Evolutionary conservation across 768 basidiomycete genomes (phyloP), one percentile per base, ranked within the genome.

Genomic region (Daedaleopsis nitida): DNA sequence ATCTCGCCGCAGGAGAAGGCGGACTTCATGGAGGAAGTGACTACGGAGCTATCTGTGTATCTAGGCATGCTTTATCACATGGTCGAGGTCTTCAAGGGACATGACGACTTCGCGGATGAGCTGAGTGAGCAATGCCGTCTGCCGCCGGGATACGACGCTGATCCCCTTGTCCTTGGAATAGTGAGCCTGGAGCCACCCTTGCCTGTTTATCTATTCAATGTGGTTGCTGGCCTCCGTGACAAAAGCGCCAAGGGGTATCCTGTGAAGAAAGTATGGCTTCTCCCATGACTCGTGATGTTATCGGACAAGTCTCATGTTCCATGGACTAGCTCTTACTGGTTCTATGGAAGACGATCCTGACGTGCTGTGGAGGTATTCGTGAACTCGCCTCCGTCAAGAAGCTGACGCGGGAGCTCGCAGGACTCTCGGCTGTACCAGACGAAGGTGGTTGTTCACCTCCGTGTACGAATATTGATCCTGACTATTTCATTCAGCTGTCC

Each of bases 171-270:
- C 49, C 44, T 17, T 19, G 59, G n/a, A 37, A 27, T 64, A 98
- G 96, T 99, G 96, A 91, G 90, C 66, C 81, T 96, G 76, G 93
- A 96, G 50, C 96, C 96, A 13, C 96, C 97, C 13, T 77, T 98
- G 21, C 96, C 96, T 1, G 87, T 96, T 8, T 95, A 95, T 70
- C 79, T 98, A 17, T 93, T 97, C 78, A 89, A 89, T 56, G 83
- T 95, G 50, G 88, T 98, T n/a, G 88, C 94, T 23, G 87, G 88
- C 44, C 78, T 98, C 44, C 87, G 93, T 66, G 96, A 98, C 73
- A 94, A 94, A 77, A 91, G 90, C 70, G 91, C 94, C 2, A 95
- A 92, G 70, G 93, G 93, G 6, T 99, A 97, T 75, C 97, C 97
- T 0, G 91, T 97, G 68, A 99, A 98, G 78, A 98, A 98, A 84